These are phyloP conservation scores for Emericellopsis terricola DNA, from an alignment of 495 filamentous ascomycete species.

Conservation along the genomic window DNA sequence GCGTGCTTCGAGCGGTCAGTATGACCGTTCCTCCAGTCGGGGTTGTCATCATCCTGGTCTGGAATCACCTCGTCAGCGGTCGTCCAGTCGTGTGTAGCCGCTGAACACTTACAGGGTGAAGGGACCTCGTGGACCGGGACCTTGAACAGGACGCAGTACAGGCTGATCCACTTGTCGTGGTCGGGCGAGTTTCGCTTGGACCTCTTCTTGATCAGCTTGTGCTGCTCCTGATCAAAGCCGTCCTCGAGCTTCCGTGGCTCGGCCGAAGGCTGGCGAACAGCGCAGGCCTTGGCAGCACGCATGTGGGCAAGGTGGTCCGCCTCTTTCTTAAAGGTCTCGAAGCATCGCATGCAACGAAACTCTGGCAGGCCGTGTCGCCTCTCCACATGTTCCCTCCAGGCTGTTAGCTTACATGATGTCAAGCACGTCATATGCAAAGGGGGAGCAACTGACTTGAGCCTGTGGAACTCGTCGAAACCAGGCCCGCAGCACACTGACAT, in stretches of 20 bases:
- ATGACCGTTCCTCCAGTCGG: background rate
- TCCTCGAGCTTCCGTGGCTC: conserved; percentile 3
- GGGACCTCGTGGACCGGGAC: conserved; percentile 7
- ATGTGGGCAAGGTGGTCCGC: conserved; percentile 18
- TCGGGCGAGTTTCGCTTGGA: background rate
- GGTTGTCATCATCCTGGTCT: background rate
- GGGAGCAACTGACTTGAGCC: conserved; percentile 20
- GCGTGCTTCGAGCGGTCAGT: background rate
- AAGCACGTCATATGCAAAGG: background rate
- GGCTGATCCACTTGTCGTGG: conserved; percentile 11
- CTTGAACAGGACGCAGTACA: conserved; percentile 13
- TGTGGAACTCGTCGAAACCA: conserved; percentile 22
- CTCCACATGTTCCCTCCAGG: conserved; percentile 25
- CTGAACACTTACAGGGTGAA: conserved; percentile 9
- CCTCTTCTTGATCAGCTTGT: background rate
- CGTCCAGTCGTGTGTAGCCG: too few species aligned
- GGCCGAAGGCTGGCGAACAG: conserved; percentile 3
- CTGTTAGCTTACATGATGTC: background rate
- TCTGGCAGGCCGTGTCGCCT: conserved; percentile 20
- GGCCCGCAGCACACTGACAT: conserved; percentile 21
- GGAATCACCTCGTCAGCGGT: too few species aligned
- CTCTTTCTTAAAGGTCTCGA: conserved; percentile 16
- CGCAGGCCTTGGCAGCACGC: conserved; percentile 17
- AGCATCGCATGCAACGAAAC: conserved; percentile 20
- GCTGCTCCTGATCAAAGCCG: conserved; percentile 9